Conservation (phyloP, 2,329 filamentous ascomycete species). For the Sphaerulina vaccinii region DNA sequence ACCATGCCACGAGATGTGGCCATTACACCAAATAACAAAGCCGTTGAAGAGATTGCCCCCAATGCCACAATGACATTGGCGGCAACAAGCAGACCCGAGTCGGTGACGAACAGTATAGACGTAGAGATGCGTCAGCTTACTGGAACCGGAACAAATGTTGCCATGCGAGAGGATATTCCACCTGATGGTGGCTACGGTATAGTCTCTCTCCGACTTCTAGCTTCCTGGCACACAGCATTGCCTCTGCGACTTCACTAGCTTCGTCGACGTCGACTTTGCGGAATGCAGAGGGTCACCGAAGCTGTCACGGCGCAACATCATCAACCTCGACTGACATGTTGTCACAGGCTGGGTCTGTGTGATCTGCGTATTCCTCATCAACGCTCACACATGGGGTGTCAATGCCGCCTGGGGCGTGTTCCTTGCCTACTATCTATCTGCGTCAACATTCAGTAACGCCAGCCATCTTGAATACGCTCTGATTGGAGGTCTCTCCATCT, state of each 20-base stretch:
- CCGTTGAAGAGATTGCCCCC: not conserved
- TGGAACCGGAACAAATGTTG: conserved; percentile 20
- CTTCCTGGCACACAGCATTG: too few species aligned
- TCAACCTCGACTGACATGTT: not conserved
- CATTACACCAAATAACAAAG: not conserved
- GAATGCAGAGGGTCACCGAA: too few species aligned
- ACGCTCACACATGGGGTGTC: conserved; percentile 49
- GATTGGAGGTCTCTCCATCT: conserved; percentile 68
- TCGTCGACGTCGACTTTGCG: too few species aligned
- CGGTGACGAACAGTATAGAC: not conserved
- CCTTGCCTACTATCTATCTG: conserved; percentile 68
- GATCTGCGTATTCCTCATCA: conserved; percentile 43
- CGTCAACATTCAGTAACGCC: conserved; percentile 59
- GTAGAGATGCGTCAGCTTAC: conserved; percentile 17
- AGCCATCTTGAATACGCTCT: conserved; percentile 68
- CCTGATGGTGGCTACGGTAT: conserved; percentile 59
- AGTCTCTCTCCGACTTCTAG: too few species aligned
- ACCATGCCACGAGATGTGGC: not conserved
- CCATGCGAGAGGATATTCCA: conserved; percentile 41
- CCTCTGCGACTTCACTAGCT: too few species aligned
- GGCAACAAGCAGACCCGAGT: not conserved
- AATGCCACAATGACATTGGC: not conserved
- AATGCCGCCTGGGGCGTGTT: conserved; percentile 60
- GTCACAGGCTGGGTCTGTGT: conserved; percentile 49
- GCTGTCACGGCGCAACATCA: too few species aligned